A percentile compares a stretch with the other conserved stretches of the same genome.
phyloP scores from a whole-genome alignment of 176 grass and related monocot species.

The Calamus simplicifolius region DNA sequence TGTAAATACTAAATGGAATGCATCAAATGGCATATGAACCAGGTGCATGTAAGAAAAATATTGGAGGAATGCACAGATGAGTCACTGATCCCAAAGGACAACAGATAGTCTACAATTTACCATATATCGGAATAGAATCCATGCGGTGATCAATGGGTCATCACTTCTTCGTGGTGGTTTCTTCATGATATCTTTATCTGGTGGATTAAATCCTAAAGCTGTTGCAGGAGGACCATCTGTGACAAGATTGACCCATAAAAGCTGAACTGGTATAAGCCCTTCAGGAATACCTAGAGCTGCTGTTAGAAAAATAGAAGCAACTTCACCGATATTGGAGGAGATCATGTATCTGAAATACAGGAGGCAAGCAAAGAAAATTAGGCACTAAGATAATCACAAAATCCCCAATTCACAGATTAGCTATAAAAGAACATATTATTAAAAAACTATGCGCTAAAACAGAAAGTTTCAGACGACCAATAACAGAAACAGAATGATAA shows the following conservation, averaged over 20 bases:
- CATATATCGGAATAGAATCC: slow-evolving; percentile 95
- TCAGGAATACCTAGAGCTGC: slow-evolving; percentile 95
- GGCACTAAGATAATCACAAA: not conserved
- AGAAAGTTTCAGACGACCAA: not conserved
- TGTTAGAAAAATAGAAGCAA: slow-evolving; percentile 91
- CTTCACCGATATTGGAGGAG: slow-evolving; percentile 97
- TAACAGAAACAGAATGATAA: not conserved
- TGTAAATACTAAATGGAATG: too few species aligned
- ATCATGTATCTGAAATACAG: slow-evolving; percentile 78
- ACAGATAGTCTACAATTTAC: slow-evolving; percentile 26
- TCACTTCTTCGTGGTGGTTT: slow-evolving; percentile 80
- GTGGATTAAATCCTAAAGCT: slow-evolving; percentile 93
- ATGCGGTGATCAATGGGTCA: slow-evolving; percentile 84
- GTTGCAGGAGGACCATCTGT: slow-evolving; percentile 93
- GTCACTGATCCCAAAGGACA: too few species aligned
- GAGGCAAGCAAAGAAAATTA: slow-evolving; percentile 11
- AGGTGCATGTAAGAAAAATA: too few species aligned
- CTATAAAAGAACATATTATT: not conserved
- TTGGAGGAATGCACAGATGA: too few species aligned
- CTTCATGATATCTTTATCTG: slow-evolving; percentile 98
- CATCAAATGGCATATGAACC: too few species aligned
- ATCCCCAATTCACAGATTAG: too few species aligned
- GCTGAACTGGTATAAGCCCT: slow-evolving; percentile 94
- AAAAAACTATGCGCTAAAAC: not conserved
- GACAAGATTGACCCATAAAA: slow-evolving; percentile 96